Base-by-base conservation (phyloP, 352 stramenopile genomes). In the Albugo candida region DNA sequence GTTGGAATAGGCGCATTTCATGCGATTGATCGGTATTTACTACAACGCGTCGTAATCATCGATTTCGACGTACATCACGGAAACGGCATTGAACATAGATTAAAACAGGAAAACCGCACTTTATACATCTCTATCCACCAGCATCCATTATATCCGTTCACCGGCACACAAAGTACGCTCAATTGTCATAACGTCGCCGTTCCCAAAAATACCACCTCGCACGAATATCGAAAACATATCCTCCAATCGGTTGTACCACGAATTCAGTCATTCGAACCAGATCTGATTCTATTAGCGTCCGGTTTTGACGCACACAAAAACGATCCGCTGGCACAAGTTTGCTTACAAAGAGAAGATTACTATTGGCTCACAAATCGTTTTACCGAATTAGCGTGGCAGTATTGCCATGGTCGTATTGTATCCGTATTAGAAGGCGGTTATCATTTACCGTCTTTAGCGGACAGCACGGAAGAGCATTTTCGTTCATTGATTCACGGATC, bases 1-100 rank as follows among this genome's bases (percentile, higher is more conserved):
- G 80, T 97, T 16, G 88, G 82, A 36, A 70, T 96, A 41, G 91
- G 76, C n/a, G 91, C 88, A 14, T 64, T 96, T 46, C 86, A 98
- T 65, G 87, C 87, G 3, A 57, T 97, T 17, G 78, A 83, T 10
- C 60, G 61, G 11, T 54, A 81, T 36, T 50, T 67, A 18, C 34
- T 81, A 20, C 45, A 5, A 31, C 58, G 71, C 16, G 65, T 84
- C 1, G 61, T 62, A 11, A 80, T 84, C 54, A 54, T 84, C n/a
- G 72, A 84, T 47, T 70, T 83, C 27, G 78, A 84, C 52, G 63
- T 81, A 24, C 83, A 95, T 53, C 81, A 95, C 57, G 83, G 83
- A 36, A 94, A 95, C 51, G 80, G 80, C 13, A 93, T 82, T 1
- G 70, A 79, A 43, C 62, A 65, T 24, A 55, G 64, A 19, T 57